Conservation (phyloP, 345 rosid genomes). For the Anacardium occidentale region DNA sequence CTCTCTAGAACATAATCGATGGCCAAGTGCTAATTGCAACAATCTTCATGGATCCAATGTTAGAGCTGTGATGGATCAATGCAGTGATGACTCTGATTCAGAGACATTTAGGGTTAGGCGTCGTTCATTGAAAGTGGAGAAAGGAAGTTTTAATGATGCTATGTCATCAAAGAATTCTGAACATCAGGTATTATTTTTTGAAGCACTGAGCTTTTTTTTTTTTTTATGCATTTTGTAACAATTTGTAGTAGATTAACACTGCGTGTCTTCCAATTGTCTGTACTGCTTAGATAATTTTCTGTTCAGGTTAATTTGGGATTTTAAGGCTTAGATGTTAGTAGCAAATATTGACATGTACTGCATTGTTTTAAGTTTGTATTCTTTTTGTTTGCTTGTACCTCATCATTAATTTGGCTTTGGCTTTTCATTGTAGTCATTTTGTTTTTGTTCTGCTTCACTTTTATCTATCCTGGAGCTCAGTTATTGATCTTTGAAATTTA, state of each 20-base stretch:
- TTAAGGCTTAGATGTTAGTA: neutral
- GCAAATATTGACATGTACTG: neutral
- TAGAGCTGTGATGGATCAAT: conserved; percentile 38
- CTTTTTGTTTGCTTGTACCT: too few species aligned
- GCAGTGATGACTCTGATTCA: conserved; percentile 80
- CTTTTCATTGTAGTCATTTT: neutral
- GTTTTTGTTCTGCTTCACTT: neutral
- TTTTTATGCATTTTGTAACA: too few species aligned
- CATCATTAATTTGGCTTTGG: too few species aligned
- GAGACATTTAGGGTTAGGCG: conserved; percentile 93
- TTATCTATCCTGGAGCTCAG: neutral
- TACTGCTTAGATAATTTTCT: too few species aligned
- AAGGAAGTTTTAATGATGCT: conserved; percentile 44
- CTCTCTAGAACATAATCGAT: conserved; percentile 38
- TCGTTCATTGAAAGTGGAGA: conserved; percentile 64
- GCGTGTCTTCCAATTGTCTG: neutral
- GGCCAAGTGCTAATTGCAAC: conserved; percentile 21
- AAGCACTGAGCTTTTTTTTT: neutral
- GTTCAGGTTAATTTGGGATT: too few species aligned
- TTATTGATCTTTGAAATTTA: neutral
- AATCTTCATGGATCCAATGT: conserved; percentile 30
- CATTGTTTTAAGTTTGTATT: too few species aligned
- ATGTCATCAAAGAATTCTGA: conserved; percentile 42
- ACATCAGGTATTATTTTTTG: conserved; percentile 51
- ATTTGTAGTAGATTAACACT: neutral